A percentile compares a stretch with the other conserved stretches of the same genome.
These are phyloP conservation scores for Spathaspora girioi DNA, from an alignment of 805 yeast genomes.

Conservation along the genomic window DNA sequence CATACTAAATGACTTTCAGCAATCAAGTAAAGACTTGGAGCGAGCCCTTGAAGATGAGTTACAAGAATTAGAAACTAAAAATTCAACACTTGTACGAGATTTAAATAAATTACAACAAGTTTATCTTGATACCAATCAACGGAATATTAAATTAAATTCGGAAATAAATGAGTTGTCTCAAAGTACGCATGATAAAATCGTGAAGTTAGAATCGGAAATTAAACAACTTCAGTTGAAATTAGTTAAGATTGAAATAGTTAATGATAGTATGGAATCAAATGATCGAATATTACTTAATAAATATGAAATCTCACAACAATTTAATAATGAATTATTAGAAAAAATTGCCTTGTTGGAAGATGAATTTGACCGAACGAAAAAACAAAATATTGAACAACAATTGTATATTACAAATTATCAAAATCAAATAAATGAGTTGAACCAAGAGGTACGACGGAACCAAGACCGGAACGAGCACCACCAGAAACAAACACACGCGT, in stretches of 20 bases:
- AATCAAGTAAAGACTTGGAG: conserved; percentile 41
- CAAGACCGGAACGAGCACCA: not conserved
- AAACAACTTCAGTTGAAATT: conserved; percentile 24
- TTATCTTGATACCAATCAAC: not conserved
- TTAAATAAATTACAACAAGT: not conserved
- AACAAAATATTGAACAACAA: conserved; percentile 19
- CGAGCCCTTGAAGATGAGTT: conserved; percentile 43
- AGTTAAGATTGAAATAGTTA: conserved; percentile 40
- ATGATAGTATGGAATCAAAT: conserved; percentile 37
- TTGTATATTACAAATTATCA: conserved; percentile 28
- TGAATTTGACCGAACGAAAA: conserved; percentile 30
- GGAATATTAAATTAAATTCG: conserved; percentile 9
- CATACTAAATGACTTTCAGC: conserved; percentile 40
- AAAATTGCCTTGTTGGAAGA: conserved; percentile 40
- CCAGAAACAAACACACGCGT: not conserved
- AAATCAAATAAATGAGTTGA: conserved; percentile 20
- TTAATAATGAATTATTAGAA: conserved; percentile 41
- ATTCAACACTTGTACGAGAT: not conserved
- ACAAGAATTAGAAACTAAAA: conserved; percentile 24
- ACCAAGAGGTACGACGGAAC: not conserved
- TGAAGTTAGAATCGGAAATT: conserved; percentile 20
- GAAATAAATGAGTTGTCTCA: conserved; percentile 17
- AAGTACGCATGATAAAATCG: conserved; percentile 12
- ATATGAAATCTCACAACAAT: conserved; percentile 30
- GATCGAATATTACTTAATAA: conserved; percentile 34